Conservation (phyloP, 2,329 filamentous ascomycete genomes). For the Arthrobotrys musiformis region DNA sequence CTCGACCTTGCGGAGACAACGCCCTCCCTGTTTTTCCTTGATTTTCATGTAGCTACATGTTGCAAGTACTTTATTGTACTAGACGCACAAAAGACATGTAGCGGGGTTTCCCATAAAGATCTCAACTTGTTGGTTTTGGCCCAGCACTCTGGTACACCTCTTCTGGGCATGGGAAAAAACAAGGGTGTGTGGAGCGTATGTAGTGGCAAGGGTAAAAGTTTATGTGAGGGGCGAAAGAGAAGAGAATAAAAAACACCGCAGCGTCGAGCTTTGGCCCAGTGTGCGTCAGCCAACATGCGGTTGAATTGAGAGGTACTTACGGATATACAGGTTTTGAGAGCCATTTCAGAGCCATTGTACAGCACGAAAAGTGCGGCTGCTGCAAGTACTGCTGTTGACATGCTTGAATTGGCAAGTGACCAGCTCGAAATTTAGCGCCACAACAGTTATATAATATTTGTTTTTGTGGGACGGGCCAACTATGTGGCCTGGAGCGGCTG, state of each 20-base stretch:
- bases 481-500: too few species aligned
- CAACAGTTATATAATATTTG: slow-evolving; percentile 17
- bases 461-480: neutral
- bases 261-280: slow-evolving; percentile 16
- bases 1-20: slow-evolving; percentile 16
- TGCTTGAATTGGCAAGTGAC: slow-evolving; percentile 10
- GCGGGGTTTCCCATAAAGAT: slow-evolving; percentile 32
- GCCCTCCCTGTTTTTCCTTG: neutral
- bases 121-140: slow-evolving; percentile 29
- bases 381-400: slow-evolving; percentile 41
- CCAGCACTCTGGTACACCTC: slow-evolving; percentile 32
- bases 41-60: slow-evolving; percentile 15
- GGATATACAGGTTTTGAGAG: slow-evolving; percentile 18
- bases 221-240: slow-evolving; percentile 12
- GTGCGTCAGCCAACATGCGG: neutral
- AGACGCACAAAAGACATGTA: slow-evolving; percentile 7
- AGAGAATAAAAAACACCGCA: slow-evolving; percentile 42
- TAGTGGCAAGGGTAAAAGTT: slow-evolving; percentile 17
- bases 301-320: slow-evolving; percentile 31
- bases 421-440: slow-evolving; percentile 16
- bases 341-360: slow-evolving; percentile 19
- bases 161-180: slow-evolving; percentile 29
- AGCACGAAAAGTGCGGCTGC: slow-evolving; percentile 31
- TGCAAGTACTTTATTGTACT: slow-evolving; percentile 34
- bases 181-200: slow-evolving; percentile 9